Evolutionary conservation across 2,329 filamentous ascomycete species (phyloP).

Genomic region (Apiospora malaysiana): DNA sequence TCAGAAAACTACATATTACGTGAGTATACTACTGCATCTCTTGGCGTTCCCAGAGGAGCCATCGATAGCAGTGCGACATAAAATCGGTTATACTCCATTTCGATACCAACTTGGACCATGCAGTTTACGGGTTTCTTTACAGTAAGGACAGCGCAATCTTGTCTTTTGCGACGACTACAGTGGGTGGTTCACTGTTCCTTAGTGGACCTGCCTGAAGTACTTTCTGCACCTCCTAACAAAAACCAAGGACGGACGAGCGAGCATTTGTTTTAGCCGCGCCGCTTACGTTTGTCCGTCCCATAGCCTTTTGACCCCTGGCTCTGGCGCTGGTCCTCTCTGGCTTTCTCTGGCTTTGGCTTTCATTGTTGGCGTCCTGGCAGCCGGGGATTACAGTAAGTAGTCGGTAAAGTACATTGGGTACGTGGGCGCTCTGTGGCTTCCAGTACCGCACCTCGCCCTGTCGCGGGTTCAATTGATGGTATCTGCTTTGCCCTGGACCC

Average conservation of each 20-base stretch:
- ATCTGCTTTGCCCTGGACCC: conserved; percentile 4
- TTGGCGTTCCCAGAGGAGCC: background rate
- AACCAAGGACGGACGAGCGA: conserved; percentile 11
- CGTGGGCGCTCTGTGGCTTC: background rate
- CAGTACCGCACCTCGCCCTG: background rate
- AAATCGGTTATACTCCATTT: background rate
- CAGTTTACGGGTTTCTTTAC: background rate
- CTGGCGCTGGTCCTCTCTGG: background rate
- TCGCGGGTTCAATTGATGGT: background rate
- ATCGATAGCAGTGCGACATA: conserved; percentile 4
- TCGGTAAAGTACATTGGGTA: background rate
- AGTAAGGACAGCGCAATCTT: background rate
- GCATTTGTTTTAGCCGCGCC: conserved; percentile 17
- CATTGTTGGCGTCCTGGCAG: conserved; percentile 9
- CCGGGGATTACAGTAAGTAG: background rate
- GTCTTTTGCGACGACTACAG: background rate
- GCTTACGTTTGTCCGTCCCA: conserved; percentile 4
- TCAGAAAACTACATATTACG: no score
- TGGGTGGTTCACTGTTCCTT: conserved; percentile 6
- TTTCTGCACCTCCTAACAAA: background rate
- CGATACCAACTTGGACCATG: background rate
- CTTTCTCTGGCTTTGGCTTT: conserved; percentile 1
- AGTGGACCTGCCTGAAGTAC: background rate
- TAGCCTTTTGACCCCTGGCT: conserved; percentile 14
- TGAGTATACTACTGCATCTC: background rate